Conservation (phyloP, 2,329 filamentous ascomycete genomes). For the Pyricularia sp. region DNA sequence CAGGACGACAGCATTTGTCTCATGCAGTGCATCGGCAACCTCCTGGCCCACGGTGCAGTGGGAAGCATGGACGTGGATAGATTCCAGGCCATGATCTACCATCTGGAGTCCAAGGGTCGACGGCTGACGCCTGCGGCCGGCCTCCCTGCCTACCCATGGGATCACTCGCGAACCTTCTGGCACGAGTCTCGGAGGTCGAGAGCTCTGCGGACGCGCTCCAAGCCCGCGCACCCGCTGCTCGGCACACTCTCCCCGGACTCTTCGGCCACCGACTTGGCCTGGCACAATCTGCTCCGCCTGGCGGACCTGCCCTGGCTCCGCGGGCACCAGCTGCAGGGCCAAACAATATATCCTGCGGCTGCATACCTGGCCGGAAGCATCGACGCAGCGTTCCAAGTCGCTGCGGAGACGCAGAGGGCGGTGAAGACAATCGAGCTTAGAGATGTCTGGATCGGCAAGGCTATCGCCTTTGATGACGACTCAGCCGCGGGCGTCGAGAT, state of each 20-base stretch:
- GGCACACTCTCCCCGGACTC: slow-evolving; percentile 3
- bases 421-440: neutral
- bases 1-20: slow-evolving; percentile 7
- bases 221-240: slow-evolving; percentile 7
- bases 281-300: slow-evolving; percentile 12
- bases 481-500: neutral
- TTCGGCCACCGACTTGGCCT: slow-evolving; percentile 14
- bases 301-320: slow-evolving; percentile 23
- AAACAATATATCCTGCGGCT: slow-evolving; percentile 23
- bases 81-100: slow-evolving; percentile 5
- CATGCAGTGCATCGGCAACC: slow-evolving; percentile 5
- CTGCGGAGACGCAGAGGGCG: neutral
- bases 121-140: slow-evolving; percentile 1
- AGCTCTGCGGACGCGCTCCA: neutral
- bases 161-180: slow-evolving; percentile 6
- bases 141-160: slow-evolving; percentile 7
- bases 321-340: slow-evolving; percentile 20
- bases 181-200: slow-evolving; percentile 6
- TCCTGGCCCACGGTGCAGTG: slow-evolving; percentile 5
- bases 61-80: neutral
- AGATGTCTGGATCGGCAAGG: neutral
- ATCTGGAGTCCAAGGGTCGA: slow-evolving; percentile 10
- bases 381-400: slow-evolving; percentile 1
- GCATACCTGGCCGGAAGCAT: neutral
- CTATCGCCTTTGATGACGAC: neutral